Percentiles rank a stretch among this genome's conserved stretches.
Conservation (phyloP, 805 yeast species). For the Spathaspora girioi region DNA sequence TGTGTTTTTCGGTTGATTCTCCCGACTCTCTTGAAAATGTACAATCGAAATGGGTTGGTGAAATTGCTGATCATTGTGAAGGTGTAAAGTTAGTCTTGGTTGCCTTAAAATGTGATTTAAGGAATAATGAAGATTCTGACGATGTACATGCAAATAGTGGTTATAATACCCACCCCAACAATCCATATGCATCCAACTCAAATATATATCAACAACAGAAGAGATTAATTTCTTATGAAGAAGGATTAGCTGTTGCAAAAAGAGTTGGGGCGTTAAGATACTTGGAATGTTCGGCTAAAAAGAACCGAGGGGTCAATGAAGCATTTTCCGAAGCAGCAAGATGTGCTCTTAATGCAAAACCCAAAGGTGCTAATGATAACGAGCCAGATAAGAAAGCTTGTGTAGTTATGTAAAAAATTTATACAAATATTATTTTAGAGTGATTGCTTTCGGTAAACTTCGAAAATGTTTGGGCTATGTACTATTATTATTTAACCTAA, state of each 20-base stretch:
- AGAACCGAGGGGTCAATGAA: conserved; percentile 97
- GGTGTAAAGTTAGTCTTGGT: conserved; percentile 92
- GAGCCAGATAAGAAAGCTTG: conserved; percentile 40
- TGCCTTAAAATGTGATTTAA: conserved; percentile 90
- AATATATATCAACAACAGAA: conserved; percentile 38
- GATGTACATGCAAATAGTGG: conserved; percentile 29
- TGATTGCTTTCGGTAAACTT: background rate
- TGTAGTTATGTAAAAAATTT: conserved; percentile 30
- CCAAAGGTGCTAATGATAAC: conserved; percentile 64
- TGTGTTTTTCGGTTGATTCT: conserved; percentile 92
- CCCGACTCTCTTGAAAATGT: conserved; percentile 93
- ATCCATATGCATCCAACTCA: conserved; percentile 29
- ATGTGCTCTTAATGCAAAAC: conserved; percentile 86
- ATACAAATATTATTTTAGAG: background rate
- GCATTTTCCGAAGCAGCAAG: conserved; percentile 99
- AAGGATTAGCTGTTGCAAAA: conserved; percentile 90
- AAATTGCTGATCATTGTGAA: conserved; percentile 93
- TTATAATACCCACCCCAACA: conserved; percentile 18
- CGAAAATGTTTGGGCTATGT: background rate
- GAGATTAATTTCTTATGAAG: conserved; percentile 79
- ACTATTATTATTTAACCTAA: background rate
- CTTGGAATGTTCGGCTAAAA: conserved; percentile 94
- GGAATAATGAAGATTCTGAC: conserved; percentile 56
- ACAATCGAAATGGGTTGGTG: conserved; percentile 95
- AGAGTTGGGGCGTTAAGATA: conserved; percentile 91